These are phyloP conservation scores for Macrolepiota fuliginosa DNA, from an alignment of 768 basidiomycete genomes.

Conservation along the genomic window DNA sequence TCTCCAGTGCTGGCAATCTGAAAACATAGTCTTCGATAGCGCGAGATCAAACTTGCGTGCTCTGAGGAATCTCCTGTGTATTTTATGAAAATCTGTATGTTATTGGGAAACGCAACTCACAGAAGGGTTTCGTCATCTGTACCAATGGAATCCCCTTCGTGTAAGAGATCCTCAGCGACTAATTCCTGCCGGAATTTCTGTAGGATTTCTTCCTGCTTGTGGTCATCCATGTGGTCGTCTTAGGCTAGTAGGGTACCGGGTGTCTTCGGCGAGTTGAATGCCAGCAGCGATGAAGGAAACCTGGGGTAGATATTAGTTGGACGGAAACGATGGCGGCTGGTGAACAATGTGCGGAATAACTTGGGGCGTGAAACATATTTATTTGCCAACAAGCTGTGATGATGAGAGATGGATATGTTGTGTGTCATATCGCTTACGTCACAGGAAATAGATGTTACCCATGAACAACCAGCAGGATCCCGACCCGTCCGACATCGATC, in stretches of 20 bases:
- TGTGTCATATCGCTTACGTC: conserved; percentile 5
- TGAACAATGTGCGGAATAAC: neutral
- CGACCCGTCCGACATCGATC: conserved; percentile 55
- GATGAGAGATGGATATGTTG: neutral
- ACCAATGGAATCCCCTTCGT: conserved; percentile 61
- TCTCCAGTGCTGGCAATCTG: conserved; percentile 68
- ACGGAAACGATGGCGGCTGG: neutral
- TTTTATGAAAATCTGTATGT: neutral
- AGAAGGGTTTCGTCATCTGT: conserved; percentile 57
- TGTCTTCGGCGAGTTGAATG: neutral
- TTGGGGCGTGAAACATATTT: conserved; percentile 4
- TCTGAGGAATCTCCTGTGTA: conserved; percentile 66
- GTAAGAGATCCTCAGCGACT: conserved; percentile 50
- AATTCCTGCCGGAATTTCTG: conserved; percentile 50
- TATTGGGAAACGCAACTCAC: conserved; percentile 33
- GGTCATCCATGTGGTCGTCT: neutral
- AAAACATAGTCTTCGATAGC: conserved; percentile 63
- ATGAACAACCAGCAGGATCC: conserved; percentile 27
- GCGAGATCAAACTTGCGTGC: conserved; percentile 63
- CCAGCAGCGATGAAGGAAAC: neutral
- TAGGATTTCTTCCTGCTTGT: conserved; percentile 35
- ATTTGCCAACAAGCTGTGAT: neutral
- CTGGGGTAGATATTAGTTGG: neutral
- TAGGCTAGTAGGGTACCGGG: neutral
- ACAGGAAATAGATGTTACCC: conserved; percentile 17